Evolutionary conservation across 345 rosid genomes (phyloP).

Genomic region (Eucalyptus shirleyi): DNA sequence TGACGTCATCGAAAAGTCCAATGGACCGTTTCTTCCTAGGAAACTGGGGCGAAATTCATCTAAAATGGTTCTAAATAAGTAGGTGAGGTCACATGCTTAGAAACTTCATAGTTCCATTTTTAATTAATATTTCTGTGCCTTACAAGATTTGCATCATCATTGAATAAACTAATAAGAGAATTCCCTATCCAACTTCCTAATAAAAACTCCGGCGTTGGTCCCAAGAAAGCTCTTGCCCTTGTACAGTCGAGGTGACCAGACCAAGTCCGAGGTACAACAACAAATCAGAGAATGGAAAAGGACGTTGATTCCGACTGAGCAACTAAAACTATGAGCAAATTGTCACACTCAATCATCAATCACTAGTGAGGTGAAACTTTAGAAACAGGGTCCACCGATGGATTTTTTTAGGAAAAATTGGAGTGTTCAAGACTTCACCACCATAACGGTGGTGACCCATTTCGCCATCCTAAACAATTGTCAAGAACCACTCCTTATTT

Average conservation of each 20-base stretch:
- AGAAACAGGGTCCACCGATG: background rate
- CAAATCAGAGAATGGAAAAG: background rate
- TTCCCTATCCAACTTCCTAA: background rate
- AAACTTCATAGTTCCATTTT: background rate
- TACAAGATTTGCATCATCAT: background rate
- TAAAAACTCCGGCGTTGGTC: background rate
- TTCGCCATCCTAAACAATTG: fast-evolving
- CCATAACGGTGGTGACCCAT: too few relatives aligned
- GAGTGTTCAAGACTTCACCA: background rate
- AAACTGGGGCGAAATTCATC: background rate
- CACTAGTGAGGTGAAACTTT: background rate
- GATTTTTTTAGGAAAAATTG: background rate
- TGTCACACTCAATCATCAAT: background rate
- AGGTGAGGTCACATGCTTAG: background rate
- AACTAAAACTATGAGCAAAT: background rate
- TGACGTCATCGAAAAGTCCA: background rate
- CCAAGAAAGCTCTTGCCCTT: background rate
- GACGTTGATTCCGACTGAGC: background rate
- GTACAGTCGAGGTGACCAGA: background rate
- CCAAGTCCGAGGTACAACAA: background rate
- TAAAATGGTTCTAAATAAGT: background rate
- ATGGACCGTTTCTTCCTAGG: background rate
- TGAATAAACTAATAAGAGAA: background rate
- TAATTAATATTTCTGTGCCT: too few relatives aligned
- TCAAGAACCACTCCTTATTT: fast-evolving